Conservation (phyloP, 108 stramenopile genomes). For the Bacterosira constricta region DNA sequence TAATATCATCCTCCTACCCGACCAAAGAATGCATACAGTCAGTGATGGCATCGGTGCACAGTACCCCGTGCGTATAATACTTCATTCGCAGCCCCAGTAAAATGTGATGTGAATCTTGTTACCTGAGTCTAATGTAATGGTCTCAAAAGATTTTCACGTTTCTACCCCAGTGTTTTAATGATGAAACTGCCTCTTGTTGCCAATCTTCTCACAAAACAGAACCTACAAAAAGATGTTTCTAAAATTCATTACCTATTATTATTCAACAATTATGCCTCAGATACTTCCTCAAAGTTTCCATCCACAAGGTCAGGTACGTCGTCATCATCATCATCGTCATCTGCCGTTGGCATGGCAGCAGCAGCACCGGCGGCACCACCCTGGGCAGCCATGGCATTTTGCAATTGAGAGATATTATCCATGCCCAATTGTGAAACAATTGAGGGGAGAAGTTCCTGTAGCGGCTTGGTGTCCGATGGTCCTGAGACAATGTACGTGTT, state of each 20-base stretch:
- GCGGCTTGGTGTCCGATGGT: constrained; percentile 87
- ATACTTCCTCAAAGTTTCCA: constrained; percentile 94
- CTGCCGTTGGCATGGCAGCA: constrained; percentile 31
- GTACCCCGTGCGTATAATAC: no score
- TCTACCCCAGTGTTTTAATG: no score
- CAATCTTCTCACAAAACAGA: no score
- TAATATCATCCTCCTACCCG: no score
- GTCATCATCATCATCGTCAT: constrained; percentile 89
- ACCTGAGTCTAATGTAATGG: no score
- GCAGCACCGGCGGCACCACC: constrained; percentile 36
- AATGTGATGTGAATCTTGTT: no score
- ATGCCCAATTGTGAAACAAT: constrained; percentile 96
- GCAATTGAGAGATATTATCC: constrained; percentile 89
- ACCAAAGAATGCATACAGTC: no score
- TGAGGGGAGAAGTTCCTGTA: constrained; percentile 93
- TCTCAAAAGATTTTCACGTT: no score
- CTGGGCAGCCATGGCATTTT: constrained; percentile 69
- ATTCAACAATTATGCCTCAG: constrained; percentile 52
- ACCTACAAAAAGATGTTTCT: background rate
- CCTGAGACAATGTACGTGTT: constrained; percentile 98
- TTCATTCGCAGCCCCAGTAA: no score
- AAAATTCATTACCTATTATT: constrained; percentile 9
- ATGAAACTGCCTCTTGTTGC: no score
- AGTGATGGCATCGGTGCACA: no score
- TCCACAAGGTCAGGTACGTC: constrained; percentile 97